Base-by-base conservation (phyloP, 495 filamentous ascomycete species). In the Penicilliopsis zonata region DNA sequence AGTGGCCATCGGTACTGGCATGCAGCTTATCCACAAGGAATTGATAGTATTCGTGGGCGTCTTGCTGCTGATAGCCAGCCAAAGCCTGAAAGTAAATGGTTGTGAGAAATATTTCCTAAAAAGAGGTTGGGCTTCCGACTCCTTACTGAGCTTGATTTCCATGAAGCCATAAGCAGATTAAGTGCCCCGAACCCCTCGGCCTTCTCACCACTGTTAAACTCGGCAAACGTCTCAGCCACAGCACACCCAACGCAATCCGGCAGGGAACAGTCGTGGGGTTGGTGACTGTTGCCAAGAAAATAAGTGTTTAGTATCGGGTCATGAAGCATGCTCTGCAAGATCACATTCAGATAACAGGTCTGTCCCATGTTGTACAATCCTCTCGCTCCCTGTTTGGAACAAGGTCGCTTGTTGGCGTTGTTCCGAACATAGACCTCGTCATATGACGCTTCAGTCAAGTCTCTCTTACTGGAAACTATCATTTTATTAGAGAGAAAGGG, bases 331-430 rank as follows among this genome's bases (percentile, higher is more conserved):
- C 74, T 78, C 49, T 95, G 87, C 10, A 95, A 63, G 28, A 94
- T 79, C 18, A 93, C 86, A 39, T 82, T 86, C 68, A 93, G 81
- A 51, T 90, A 95, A 58, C 87, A 95, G 3, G 87, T 93, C 13
- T 84, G 80, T 9, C 87, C 87, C 53, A 92, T 84, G 50, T 95
- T 95, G 50, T 83, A 87, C 22, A 95, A 76, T n/a, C 87, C 87
- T 5, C 86, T 76, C 18, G 90, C 76, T 24, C 61, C 62, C 44
- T 67, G 47, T 24, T 57, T 58, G 28, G 56, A 41, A 38, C 67
- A 61, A 32, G 57, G 50, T n/a, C 59, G 61, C 34, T 57, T 61
- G 30, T 35, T 46, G 2, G 62, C 60, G 25, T 67, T 67, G 30
- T 36, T 58, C 37, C 52, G 58, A 18, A 67, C 46, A 35, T 59